Percentiles rank a stretch among this genome's conserved stretches.
phyloP scores from a whole-genome alignment of 257 asterid species.

The Solanum sitiens region DNA sequence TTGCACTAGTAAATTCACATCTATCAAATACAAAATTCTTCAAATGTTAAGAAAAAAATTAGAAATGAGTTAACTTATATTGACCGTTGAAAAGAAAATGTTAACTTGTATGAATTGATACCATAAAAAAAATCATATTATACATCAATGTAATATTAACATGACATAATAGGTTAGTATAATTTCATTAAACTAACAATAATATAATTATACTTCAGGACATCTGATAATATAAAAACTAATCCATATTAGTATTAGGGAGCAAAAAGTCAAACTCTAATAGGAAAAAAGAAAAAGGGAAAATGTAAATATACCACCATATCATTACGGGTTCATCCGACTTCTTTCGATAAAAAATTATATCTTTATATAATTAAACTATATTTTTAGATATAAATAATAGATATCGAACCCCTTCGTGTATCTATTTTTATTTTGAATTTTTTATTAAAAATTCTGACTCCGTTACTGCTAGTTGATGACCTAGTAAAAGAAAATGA shows the following conservation, averaged over 20 bases:
- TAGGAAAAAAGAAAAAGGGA: neutral
- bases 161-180: neutral
- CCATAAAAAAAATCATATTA: neutral
- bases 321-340: too few species aligned
- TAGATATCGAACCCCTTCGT: fast-evolving
- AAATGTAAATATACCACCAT: neutral
- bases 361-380: too few species aligned
- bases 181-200: neutral
- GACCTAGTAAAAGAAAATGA: neutral
- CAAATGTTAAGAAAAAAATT: neutral
- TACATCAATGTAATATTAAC: neutral
- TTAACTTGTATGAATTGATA: neutral
- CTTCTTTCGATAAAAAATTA: too few species aligned
- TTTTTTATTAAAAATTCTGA: too few species aligned
- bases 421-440: too few species aligned
- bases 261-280: neutral
- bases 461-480: too few species aligned
- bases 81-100: neutral
- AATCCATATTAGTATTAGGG: neutral
- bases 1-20: neutral
- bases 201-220: neutral
- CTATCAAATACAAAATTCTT: neutral
- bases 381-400: too few species aligned
- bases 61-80: neutral
- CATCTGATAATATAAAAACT: neutral